Evolutionary conservation across 768 basidiomycete species (phyloP).

Genomic region (Chiua virens): DNA sequence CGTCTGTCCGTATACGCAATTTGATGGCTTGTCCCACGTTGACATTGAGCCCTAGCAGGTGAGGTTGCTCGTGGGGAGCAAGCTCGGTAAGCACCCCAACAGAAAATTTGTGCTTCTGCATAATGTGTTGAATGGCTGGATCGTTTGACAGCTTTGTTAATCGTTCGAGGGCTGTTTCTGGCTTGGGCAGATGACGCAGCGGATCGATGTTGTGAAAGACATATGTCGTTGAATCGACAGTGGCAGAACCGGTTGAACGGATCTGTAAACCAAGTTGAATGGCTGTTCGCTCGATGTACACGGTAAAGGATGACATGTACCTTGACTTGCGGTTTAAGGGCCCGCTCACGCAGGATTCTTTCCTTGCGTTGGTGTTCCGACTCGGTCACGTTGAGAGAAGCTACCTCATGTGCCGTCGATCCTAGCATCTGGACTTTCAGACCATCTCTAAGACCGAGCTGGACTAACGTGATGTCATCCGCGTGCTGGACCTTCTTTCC

Average conservation of each 20-base stretch:
- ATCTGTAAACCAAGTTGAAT: slow-evolving; percentile 38
- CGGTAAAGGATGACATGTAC: slow-evolving; percentile 32
- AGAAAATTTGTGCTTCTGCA: slow-evolving; percentile 66
- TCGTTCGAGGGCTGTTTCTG: slow-evolving; percentile 52
- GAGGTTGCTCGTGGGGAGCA: slow-evolving; percentile 73
- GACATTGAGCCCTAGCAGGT: slow-evolving; percentile 67
- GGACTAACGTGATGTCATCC: slow-evolving; percentile 34
- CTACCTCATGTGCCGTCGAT: slow-evolving; percentile 57
- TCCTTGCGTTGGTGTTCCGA: slow-evolving; percentile 57
- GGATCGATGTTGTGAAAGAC: slow-evolving; percentile 66
- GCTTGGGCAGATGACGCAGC: slow-evolving; percentile 63
- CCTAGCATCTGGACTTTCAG: slow-evolving; percentile 72
- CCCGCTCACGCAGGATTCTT: slow-evolving; percentile 57
- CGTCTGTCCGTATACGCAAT: slow-evolving; percentile 66
- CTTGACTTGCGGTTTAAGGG: slow-evolving; percentile 56
- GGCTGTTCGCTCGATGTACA: neutral
- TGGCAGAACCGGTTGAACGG: slow-evolving; percentile 52
- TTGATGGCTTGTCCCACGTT: slow-evolving; percentile 64
- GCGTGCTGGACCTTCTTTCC: slow-evolving; percentile 50
- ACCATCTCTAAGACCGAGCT: slow-evolving; percentile 63
- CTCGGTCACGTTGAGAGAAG: slow-evolving; percentile 54
- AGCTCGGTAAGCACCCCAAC: slow-evolving; percentile 75
- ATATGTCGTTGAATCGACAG: slow-evolving; percentile 43
- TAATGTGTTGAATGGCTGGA: slow-evolving; percentile 66
- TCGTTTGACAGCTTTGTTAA: slow-evolving; percentile 65